Conservation (phyloP, 2,329 filamentous ascomycete species). For the Orbilia javanica region DNA sequence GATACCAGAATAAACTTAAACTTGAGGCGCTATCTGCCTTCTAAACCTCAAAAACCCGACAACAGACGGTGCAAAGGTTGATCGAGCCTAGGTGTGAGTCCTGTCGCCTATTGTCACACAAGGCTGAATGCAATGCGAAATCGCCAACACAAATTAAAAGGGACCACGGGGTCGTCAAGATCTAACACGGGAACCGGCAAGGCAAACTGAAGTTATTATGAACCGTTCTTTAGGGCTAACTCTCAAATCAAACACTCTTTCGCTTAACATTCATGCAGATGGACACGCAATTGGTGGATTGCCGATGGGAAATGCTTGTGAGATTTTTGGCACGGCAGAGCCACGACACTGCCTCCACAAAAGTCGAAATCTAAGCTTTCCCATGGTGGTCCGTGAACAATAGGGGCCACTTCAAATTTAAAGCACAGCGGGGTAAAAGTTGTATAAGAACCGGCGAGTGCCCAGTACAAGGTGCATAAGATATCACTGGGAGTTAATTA, state of each 20-base stretch:
- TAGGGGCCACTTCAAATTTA: not conserved
- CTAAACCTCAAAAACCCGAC: too few relatives aligned
- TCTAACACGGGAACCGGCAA: too few relatives aligned
- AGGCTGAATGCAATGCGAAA: too few relatives aligned
- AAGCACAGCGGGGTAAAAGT: not conserved
- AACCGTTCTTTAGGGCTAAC: not conserved
- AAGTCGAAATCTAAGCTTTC: not conserved
- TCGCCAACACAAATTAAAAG: too few relatives aligned
- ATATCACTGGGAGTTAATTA: not conserved
- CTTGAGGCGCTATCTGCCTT: too few relatives aligned
- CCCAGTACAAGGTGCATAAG: not conserved
- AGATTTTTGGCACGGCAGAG: not conserved
- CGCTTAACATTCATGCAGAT: too few relatives aligned
- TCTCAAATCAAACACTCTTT: not conserved
- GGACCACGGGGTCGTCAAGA: too few relatives aligned
- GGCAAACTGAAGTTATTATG: too few relatives aligned
- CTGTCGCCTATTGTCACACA: too few relatives aligned
- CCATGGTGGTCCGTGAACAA: not conserved
- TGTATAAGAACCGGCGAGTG: not conserved
- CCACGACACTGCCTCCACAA: constrained; percentile 5
- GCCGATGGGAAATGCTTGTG: not conserved
- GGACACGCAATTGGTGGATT: not conserved
- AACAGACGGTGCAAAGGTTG: too few relatives aligned
- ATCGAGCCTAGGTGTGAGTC: too few relatives aligned
- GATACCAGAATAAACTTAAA: too few relatives aligned